Base-by-base conservation (phyloP, 805 yeast genomes). In the Sugiyamaella valdiviana region DNA sequence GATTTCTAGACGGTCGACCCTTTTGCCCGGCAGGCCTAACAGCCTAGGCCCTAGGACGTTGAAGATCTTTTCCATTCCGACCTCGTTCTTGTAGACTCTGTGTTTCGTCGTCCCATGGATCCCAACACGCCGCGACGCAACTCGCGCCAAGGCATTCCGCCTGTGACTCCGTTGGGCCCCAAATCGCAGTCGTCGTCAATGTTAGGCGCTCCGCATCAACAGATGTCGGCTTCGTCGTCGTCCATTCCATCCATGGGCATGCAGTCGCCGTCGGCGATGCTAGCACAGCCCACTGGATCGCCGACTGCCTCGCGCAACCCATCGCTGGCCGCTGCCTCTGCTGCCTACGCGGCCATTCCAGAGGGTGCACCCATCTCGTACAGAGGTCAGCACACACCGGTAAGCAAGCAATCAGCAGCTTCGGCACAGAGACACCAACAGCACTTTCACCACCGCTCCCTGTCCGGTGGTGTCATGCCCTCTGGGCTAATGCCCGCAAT, bases 381-480 rank as follows among this genome's bases (percentile, higher is more conserved):
- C 14, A 12, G 32, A 26, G 10, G 10, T 4, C 32, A 26, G 32
- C 32, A 26, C 7, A 26, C 32, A 7, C 32, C 32, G 9, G 32
- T 26, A 12, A 26, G 32, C 10, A 26, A 26, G 32, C 32, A 26
- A n/a, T 26, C 32, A 26, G 32, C 32, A n/a, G 32, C 32, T 4
- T 26, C 32, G 3, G 32, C 32, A 12, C 32, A 26, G 32, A 12
- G 32, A 3, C 32, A 26, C 32, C 9, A n/a, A 12, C 32, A 26
- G 4, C 32, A 41, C 14, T 19, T 41, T 12, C 42, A 39, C 22
- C 35, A 19, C 6, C 29, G 48, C 24, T 45, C 48, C 12, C 36
- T 45, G 36, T 45, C 48, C n/a, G 38, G 48, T 24, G 48, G 48
- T 10, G 39, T 37, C 3, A 17, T 43, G 2, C 26, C 20, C 35